Conservation (phyloP, 768 basidiomycete species). For the Daedaleopsis sinensis region DNA sequence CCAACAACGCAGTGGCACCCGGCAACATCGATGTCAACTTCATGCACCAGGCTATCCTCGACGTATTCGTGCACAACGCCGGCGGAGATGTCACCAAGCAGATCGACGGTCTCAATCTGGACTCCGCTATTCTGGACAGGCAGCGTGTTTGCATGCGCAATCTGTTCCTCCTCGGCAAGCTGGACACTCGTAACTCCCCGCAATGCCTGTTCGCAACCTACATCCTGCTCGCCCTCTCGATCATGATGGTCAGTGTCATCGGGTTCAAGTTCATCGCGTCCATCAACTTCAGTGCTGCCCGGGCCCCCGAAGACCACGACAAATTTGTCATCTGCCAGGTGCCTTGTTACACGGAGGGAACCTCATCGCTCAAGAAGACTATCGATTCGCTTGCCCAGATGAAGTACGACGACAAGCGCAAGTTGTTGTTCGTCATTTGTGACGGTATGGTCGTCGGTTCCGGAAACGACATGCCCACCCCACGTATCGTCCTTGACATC, state of each 20-base stretch:
- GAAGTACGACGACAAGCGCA: slow-evolving; percentile 98
- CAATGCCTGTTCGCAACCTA: slow-evolving; percentile 93
- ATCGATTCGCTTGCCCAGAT: slow-evolving; percentile 94
- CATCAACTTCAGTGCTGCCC: slow-evolving; percentile 75
- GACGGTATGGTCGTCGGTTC: slow-evolving; percentile 98
- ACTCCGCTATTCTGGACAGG: slow-evolving; percentile 57
- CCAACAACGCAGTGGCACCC: slow-evolving; percentile 43
- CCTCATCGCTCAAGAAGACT: slow-evolving; percentile 78
- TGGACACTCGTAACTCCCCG: slow-evolving; percentile 89
- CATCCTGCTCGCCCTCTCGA: slow-evolving; percentile 85
- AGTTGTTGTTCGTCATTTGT: slow-evolving; percentile 89
- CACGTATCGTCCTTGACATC: slow-evolving; percentile 95
- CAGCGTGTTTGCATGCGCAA: slow-evolving; percentile 93
- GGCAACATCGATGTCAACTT: slow-evolving; percentile 53
- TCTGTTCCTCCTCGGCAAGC: slow-evolving; percentile 87
- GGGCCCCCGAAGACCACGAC: slow-evolving; percentile 93
- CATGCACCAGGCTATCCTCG: slow-evolving; percentile 70
- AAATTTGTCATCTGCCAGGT: slow-evolving; percentile 98
- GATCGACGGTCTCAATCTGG: slow-evolving; percentile 65
- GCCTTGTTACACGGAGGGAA: slow-evolving; percentile 98
- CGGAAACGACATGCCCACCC: slow-evolving; percentile 95
- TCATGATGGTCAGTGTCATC: slow-evolving; percentile 93
- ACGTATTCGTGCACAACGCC: slow-evolving; percentile 74
- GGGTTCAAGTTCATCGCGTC: slow-evolving; percentile 96
- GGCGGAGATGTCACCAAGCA: slow-evolving; percentile 83